Evolutionary conservation across 495 filamentous ascomycete species (phyloP), one percentile per base, ranked within the genome.

Genomic region (Penicillium riverlandense): DNA sequence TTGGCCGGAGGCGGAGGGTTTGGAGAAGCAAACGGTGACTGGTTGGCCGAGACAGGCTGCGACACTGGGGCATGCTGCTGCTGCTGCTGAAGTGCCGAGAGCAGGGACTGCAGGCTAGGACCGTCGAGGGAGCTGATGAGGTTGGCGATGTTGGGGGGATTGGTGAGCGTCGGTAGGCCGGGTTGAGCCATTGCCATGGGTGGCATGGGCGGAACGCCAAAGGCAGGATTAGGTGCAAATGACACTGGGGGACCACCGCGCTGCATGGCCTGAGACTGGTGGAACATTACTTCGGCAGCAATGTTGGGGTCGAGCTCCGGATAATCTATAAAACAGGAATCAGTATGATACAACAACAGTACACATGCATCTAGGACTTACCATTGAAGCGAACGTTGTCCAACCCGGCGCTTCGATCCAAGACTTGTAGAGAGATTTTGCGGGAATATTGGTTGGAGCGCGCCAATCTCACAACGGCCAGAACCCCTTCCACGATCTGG

Each of bases 401-500:
- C 33, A 67, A 70, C 22, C 84, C 86, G 10, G 66, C 73, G 35
- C 79, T 83, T 12, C 91, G 83, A 64, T 90, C 85, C 55, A 96
- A 96, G 13, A 95, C 75, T 54, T 89, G 86, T 22, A 97, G 63
- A 2, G 83, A 74, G 41, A 96, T 83, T 50, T 80, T 85, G 38
- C 82, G 79, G 2, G 72, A 77, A 29, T 71, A 67, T 51, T 95
- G 85, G 27, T 85, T 77, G 35, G 69, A 63, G 7, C 74, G 69
- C 32, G 83, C 81, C 11, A 98, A 77, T 44, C 86, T 82, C 11
- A 84, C 79, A 14, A 96, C 84, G 15, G 85, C 92, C 36, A 83
- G 79, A 11, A 98, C 92, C 14, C 92, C 90, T 63, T 96, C 91
- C 27, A 88, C 58, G 34, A 92, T 85, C 59, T 95, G 90, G 43